Conservation (phyloP, 2,329 filamentous ascomycete species). For the Seiridium unicorne region DNA sequence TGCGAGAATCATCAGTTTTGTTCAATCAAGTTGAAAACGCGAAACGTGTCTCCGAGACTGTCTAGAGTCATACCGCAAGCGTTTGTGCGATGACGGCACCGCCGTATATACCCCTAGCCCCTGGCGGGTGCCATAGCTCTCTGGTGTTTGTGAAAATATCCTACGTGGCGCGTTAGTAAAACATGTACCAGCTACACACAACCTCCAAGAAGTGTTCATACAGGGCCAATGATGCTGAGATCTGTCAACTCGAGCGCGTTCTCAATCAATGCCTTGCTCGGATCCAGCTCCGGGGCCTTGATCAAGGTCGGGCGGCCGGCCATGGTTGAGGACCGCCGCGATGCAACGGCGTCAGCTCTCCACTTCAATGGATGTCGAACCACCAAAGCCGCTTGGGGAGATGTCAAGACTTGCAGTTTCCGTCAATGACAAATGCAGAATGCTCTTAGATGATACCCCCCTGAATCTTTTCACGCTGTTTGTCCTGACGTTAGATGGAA, state of each 20-base stretch:
- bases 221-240: slow-evolving; percentile 71
- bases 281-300: slow-evolving; percentile 70
- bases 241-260: slow-evolving; percentile 86
- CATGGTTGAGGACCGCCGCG: slow-evolving; percentile 20
- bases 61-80: slow-evolving; percentile 23
- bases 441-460: no score
- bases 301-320: slow-evolving; percentile 59
- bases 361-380: not conserved
- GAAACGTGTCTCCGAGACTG: not conserved
- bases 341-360: not conserved
- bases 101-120: slow-evolving; percentile 90
- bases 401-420: not conserved
- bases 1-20: slow-evolving; percentile 34
- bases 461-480: no score
- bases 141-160: slow-evolving; percentile 95
- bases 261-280: slow-evolving; percentile 77
- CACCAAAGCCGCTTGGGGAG: not conserved
- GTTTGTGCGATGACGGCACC: slow-evolving; percentile 87
- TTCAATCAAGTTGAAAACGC: not conserved
- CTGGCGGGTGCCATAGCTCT: slow-evolving; percentile 86
- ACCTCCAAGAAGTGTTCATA: slow-evolving; percentile 36
- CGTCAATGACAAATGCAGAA: no score
- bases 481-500: no score
- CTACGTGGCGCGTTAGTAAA: slow-evolving; percentile 34
- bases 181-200: not conserved